phyloP scores from a whole-genome alignment of 2,329 filamentous ascomycete genomes.

The Drechslerella stenobrocha region DNA sequence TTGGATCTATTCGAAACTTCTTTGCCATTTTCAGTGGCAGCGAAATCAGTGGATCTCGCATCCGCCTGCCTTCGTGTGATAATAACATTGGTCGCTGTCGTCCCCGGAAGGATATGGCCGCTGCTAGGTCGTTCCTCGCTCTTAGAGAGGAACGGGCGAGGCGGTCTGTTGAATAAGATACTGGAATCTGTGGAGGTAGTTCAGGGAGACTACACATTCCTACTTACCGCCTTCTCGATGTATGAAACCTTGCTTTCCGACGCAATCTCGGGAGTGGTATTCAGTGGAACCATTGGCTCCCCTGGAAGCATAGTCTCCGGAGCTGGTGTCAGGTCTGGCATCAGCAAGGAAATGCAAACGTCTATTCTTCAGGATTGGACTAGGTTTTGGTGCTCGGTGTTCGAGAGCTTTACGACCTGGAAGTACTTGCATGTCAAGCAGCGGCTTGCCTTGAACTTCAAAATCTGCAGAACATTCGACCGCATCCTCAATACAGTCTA shows the following conservation, averaged over 20 bases:
- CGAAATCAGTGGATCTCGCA: constrained; percentile 68
- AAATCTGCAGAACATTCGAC: constrained; percentile 24
- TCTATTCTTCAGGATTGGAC: constrained; percentile 58
- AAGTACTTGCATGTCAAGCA: constrained; percentile 73
- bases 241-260: constrained; percentile 77
- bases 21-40: constrained; percentile 59
- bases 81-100: constrained; percentile 69
- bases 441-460: constrained; percentile 64
- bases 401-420: constrained; percentile 86
- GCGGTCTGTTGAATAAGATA: constrained; percentile 75
- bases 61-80: constrained; percentile 81
- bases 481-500: constrained; percentile 25
- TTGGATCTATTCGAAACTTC: constrained; percentile 76
- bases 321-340: constrained; percentile 48
- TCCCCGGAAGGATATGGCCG: constrained; percentile 85
- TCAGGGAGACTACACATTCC: constrained; percentile 73
- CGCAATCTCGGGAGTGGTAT: constrained; percentile 65
- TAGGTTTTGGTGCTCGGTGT: constrained; percentile 77
- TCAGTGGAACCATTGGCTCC: constrained; percentile 65
- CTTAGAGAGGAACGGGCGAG: constrained; percentile 73
- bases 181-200: constrained; percentile 81
- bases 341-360: constrained; percentile 51
- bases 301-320: constrained; percentile 61
- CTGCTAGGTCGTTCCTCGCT: constrained; percentile 80
- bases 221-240: constrained; percentile 72